Evolutionary conservation across 164 flowering plant genomes (phyloP).

Genomic region (Tetrastigma voinierianum): DNA sequence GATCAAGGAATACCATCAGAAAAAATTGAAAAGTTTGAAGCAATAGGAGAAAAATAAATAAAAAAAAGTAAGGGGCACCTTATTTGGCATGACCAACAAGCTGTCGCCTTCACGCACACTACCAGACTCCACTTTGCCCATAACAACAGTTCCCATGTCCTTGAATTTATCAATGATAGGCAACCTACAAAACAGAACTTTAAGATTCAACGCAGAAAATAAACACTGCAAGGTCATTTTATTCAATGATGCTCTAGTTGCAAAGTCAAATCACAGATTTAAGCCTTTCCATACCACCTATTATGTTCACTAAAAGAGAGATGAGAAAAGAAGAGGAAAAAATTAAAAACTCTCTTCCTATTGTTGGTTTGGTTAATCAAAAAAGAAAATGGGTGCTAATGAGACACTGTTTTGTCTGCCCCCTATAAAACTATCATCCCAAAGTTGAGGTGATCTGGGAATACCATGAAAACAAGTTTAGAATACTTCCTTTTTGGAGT

Average conservation of each 20-base stretch:
- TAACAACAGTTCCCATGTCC: constrained; percentile 98
- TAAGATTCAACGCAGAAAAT: neutral
- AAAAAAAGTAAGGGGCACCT: constrained; percentile 38
- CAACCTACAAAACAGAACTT: constrained; percentile 52
- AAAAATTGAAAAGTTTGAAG: neutral
- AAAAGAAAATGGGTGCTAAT: no score
- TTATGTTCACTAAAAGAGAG: no score
- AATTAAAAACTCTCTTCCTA: no score
- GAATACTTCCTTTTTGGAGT: no score
- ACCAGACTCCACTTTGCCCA: constrained; percentile 98
- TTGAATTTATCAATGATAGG: constrained; percentile 95
- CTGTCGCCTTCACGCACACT: constrained; percentile 81
- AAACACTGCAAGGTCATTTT: neutral
- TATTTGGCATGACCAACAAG: constrained; percentile 89
- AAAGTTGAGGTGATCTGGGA: no score
- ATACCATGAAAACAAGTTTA: no score
- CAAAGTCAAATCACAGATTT: no score
- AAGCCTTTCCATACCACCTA: no score
- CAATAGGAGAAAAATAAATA: neutral
- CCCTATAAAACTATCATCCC: no score
- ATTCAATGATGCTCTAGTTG: neutral
- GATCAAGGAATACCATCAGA: constrained; percentile 13
- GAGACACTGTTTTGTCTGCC: no score
- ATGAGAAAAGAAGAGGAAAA: no score
- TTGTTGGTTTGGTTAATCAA: no score